A percentile compares a stretch with the other conserved stretches of the same genome.
Evolutionary conservation across 768 basidiomycete species (phyloP).

Genomic region (Panaeolus cyanescens): DNA sequence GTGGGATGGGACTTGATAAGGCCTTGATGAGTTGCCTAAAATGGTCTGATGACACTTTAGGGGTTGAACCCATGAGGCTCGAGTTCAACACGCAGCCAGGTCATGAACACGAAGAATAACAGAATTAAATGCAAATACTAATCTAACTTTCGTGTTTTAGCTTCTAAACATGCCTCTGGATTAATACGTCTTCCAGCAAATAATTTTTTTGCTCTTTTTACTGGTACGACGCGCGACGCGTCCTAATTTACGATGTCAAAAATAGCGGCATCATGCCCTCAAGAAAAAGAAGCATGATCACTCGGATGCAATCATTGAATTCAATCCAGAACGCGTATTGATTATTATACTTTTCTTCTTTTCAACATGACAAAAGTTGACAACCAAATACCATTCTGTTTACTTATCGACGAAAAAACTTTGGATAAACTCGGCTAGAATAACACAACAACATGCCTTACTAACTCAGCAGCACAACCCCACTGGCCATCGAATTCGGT

Average conservation of each 20-base stretch:
- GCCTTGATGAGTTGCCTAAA: not conserved
- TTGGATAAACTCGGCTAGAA: too few species aligned
- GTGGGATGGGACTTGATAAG: slow-evolving; percentile 4
- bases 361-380: too few species aligned
- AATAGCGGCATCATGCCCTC: too few species aligned
- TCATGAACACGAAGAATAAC: not conserved
- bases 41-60: not conserved
- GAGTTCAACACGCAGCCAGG: not conserved
- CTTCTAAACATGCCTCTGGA: not conserved
- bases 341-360: too few species aligned
- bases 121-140: not conserved
- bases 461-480: not conserved
- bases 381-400: too few species aligned
- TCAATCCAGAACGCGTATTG: too few species aligned
- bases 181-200: too few species aligned
- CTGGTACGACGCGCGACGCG: not conserved
- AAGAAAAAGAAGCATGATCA: too few species aligned
- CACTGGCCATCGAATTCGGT: not conserved
- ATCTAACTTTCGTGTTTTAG: not conserved
- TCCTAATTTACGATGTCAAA: not conserved
- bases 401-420: too few species aligned
- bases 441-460: not conserved
- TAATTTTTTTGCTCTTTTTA: not conserved
- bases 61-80: not conserved
- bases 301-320: too few species aligned